Base-by-base conservation (phyloP, 2,329 filamentous ascomycete genomes). In the Zarea fungicola region DNA sequence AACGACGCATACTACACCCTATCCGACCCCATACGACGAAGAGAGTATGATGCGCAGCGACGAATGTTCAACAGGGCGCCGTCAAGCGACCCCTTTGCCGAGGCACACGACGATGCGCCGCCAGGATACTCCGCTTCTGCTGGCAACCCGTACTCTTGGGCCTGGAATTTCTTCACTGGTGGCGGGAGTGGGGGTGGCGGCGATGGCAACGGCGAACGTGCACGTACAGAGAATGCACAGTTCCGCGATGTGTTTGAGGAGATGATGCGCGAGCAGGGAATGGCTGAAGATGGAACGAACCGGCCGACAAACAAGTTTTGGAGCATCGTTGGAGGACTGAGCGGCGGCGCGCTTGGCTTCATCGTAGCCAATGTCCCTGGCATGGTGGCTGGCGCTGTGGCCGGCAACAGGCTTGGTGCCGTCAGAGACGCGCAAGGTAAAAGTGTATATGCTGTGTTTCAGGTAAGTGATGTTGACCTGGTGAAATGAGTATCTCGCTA, bases 1-100 rank as follows among this genome's bases (percentile, higher is more conserved):
- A 95, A 95, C 71, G 90, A 95, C 62, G 89, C 90, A 54, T 96
- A 95, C 75, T 95, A 89, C 67, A 91, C 88, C 0, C 83, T 97
- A 23, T 95, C 88, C 0, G 91, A 97, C 64, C 63, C 84, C 8
- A 70, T 74, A 0, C 81, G 92, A 23, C 83, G 92, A 46, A 77
- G 82, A 53, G 89, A 96, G 52, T 97, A 96, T 70, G 92, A 97
- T 62, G 75, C 80, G 46, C 82, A 89, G 51, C 66, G 69, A 37
- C 62, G 57, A 23, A 56, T 68, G 34, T 67, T 65, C 54, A 57
- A 58, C 32, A 56, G 53, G 9, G 51, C 60, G 31, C 58, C 60
- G 7, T 56, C 57, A 62, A 44, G 59, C 7, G 66, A 75, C 54
- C 70, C 74, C 28, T 80, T 74, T 58, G 72, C 73, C 25, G 72